Base-by-base conservation (phyloP, 257 asterid genomes). In the Linderniella brevidens region DNA sequence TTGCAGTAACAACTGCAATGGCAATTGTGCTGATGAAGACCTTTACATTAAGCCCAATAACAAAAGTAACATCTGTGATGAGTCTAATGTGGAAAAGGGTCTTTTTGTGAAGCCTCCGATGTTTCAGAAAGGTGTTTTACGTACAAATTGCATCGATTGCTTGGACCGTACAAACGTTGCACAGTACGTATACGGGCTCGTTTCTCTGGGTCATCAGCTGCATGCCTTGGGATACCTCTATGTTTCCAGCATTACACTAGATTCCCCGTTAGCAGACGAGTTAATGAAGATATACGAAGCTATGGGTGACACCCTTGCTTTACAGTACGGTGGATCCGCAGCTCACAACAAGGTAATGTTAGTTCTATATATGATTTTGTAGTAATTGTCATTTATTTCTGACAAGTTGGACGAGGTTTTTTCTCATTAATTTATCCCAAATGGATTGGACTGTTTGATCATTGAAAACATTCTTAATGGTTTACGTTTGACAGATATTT, bases 81-180 rank as follows among this genome's bases (percentile, higher is more conserved):
- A 48, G 25, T 53, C 52, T 13, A 62, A 61, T 58, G 48, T 39
- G 49, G 52, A 42, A 41, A 68, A 54, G 45, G 50, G 55, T 54
- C 52, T 29, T 49, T 37, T 44, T 52, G 62, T 53, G 62, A 68
- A 69, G 68, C 64, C 71, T 36, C 71, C 80, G 5, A 37, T 55
- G 68, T 71, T 77, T 65, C 99, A 86, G 66, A 70, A 73, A 59
- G 99, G 99, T 48, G 88, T 90, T 39, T 47, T 90, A 35, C 67
- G 96, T 69, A 90, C 99, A 50, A 90, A 90, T 56, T 90, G 99
- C 78, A 82, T 90, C 41, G 99, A 90, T 71, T 90, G 96, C 65
- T 54, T 90, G 68, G 99, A 90, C 61, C 92, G 99, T 56, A 90
- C 99, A 46, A 90, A 90, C 63, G 92, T 77, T 61, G 94, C 94